Percentiles rank a stretch among this genome's conserved stretches.
Evolutionary conservation across 768 basidiomycete genomes (phyloP).

Genomic region (Tylopilus sp.): DNA sequence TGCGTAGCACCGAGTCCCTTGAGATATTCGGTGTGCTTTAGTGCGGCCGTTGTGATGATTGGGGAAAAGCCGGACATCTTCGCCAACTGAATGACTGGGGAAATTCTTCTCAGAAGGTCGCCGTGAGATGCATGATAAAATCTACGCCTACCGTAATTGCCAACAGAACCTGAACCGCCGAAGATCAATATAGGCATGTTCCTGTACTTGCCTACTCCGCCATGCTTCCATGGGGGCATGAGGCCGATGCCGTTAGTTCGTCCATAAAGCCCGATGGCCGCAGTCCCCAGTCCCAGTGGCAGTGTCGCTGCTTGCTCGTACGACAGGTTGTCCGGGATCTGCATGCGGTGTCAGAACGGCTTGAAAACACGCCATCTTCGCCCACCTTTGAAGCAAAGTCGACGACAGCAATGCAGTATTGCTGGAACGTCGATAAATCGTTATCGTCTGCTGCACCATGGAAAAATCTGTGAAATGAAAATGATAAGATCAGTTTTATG

Average conservation of each 20-base stretch:
- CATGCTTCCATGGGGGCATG: slow-evolving; percentile 36
- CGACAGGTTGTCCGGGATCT: slow-evolving; percentile 46
- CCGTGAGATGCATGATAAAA: slow-evolving; percentile 4
- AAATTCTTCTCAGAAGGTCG: slow-evolving; percentile 11
- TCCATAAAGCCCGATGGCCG: slow-evolving; percentile 48
- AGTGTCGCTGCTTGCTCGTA: slow-evolving; percentile 50
- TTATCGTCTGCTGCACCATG: slow-evolving; percentile 39
- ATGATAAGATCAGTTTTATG: slow-evolving; percentile 25
- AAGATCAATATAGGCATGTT: slow-evolving; percentile 45
- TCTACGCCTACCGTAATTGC: slow-evolving; percentile 43
- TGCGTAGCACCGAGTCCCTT: slow-evolving; percentile 33
- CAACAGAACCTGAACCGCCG: slow-evolving; percentile 48
- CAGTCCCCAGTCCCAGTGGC: slow-evolving; percentile 47
- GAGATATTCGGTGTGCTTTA: slow-evolving; percentile 36
- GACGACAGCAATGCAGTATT: slow-evolving; percentile 41
- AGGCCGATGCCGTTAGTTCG: slow-evolving; percentile 40
- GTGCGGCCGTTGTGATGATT: slow-evolving; percentile 34
- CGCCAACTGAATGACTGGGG: slow-evolving; percentile 38
- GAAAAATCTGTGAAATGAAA: slow-evolving; percentile 33
- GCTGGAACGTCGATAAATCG: slow-evolving; percentile 41
- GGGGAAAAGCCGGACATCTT: slow-evolving; percentile 40
- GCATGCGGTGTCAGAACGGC: slow-evolving; percentile 7
- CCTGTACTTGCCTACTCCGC: slow-evolving; percentile 38
- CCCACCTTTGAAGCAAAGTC: slow-evolving; percentile 40
- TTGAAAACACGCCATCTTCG: not conserved